Evolutionary conservation across 2,329 filamentous ascomycete genomes (phyloP).

Genomic region (Stemphylium vesicarium): DNA sequence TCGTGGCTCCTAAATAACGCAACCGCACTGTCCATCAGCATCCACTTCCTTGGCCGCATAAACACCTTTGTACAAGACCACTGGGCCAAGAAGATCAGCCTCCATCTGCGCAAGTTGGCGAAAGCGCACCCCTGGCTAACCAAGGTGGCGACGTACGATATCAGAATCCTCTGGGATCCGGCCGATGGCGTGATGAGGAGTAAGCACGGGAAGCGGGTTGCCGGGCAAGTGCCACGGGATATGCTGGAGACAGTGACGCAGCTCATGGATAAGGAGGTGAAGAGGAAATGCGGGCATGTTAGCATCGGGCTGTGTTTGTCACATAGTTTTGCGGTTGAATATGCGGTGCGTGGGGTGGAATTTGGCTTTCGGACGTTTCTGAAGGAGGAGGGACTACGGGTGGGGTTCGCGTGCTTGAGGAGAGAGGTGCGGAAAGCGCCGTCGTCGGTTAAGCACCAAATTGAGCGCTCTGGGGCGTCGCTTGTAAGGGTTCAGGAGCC

Average conservation of each 20-base stretch:
- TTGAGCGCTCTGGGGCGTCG: too few species aligned
- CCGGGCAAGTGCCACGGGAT: conserved; percentile 22
- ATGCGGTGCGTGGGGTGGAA: conserved; percentile 6
- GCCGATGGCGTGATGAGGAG: conserved; percentile 21
- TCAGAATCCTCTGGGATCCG: conserved; percentile 35
- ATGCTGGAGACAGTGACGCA: conserved; percentile 27
- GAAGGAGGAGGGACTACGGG: background rate
- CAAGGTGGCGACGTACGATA: conserved; percentile 30
- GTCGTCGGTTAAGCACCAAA: background rate
- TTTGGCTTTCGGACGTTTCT: conserved; percentile 28
- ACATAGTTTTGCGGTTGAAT: conserved; percentile 15
- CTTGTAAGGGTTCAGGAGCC: background rate
- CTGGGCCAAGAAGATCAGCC: conserved; percentile 35
- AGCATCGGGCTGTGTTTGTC: conserved; percentile 20
- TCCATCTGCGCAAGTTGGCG: conserved; percentile 30
- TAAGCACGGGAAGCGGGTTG: conserved; percentile 21
- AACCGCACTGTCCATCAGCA: conserved; percentile 25
- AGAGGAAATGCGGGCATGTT: conserved; percentile 20
- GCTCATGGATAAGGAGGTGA: conserved; percentile 21
- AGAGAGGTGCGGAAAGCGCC: conserved; percentile 20
- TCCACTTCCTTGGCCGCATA: conserved; percentile 36
- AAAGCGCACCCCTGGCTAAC: conserved; percentile 34
- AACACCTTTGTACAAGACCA: conserved; percentile 35
- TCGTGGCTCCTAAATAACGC: conserved; percentile 29
- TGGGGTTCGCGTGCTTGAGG: background rate